These are phyloP conservation scores for Botrytis elliptica DNA, from an alignment of 2,329 filamentous ascomycete genomes.

Conservation along the genomic window DNA sequence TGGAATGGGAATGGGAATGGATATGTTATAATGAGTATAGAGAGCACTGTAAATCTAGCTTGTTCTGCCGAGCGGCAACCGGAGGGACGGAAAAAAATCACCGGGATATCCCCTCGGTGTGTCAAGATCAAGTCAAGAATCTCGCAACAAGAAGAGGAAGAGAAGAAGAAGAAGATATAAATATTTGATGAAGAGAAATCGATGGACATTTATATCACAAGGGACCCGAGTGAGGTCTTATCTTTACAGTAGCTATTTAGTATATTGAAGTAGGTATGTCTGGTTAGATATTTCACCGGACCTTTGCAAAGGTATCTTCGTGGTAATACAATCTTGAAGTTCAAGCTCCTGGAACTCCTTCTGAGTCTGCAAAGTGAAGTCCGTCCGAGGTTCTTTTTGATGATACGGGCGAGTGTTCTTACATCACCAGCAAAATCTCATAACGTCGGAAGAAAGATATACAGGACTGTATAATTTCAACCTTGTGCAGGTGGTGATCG, in stretches of 20 bases:
- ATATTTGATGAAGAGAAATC: background rate
- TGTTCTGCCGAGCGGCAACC: constrained; percentile 17
- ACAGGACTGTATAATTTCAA: background rate
- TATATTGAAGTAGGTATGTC: background rate
- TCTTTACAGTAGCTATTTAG: background rate
- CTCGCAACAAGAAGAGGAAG: background rate
- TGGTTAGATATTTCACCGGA: background rate
- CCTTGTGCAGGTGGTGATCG: background rate
- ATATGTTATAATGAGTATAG: background rate
- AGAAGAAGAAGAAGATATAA: constrained; percentile 4
- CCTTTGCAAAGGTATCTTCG: background rate
- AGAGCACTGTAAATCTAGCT: constrained; percentile 1
- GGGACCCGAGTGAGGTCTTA: constrained; percentile 8
- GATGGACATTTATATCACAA: constrained; percentile 1
- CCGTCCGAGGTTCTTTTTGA: background rate
- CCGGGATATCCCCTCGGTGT: constrained; percentile 19
- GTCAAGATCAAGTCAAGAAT: background rate
- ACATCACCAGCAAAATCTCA: constrained; percentile 1
- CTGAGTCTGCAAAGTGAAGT: background rate
- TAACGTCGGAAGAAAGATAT: background rate
- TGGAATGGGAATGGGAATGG: background rate
- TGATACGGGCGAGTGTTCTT: background rate
- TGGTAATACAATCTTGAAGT: background rate
- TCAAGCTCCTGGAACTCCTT: constrained; percentile 12
- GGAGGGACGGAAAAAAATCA: constrained; percentile 16